Evolutionary conservation across 805 yeast genomes (phyloP), one percentile per base, ranked within the genome.

Genomic region (Helenozyma rhizophorensis): DNA sequence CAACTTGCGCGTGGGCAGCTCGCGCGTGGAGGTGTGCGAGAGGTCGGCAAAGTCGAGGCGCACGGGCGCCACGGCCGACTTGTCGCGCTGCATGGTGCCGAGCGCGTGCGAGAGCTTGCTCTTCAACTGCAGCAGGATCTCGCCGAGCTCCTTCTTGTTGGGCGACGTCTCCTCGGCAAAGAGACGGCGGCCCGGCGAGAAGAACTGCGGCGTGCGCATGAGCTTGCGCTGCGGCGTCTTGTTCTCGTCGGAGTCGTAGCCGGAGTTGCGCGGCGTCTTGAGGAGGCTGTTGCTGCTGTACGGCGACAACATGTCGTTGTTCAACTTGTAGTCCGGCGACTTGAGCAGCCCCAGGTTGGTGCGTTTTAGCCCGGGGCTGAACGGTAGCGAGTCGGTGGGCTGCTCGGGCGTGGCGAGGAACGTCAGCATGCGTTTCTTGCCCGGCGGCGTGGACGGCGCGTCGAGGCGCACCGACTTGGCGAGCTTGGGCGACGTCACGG

Each of bases 361-460:
- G 16, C 70, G 43, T 36, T 65, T 65, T 30, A 58, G 41, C n/a
- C 63, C 53, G 4, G 72, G 72, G 9, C 67, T 56, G 33, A 61
- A 55, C 23, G 70, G 70, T 14, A 62, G 37, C 14, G 30, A 32
- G 21, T 51, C 54, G n/a, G 25, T 34, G 13, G 42, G 36, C 26
- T 58, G 64, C 21, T 65, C 70, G 1, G 71, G 70, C 3, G 70
- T 65, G 18, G 53, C 46, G 21, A 65, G 49, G 29, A 51, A 56
- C 8, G 56, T 53, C 34, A 63, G 56, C 11, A 56, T 39, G 17
- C 66, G 45, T 28, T 51, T 51, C 9, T 43, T 21, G 32, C 43
- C 30, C 25, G 54, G 37, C 14, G 60, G 61, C 9, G 61, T 68
- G 10, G 62, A 56, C 12, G 53, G 34, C 9, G 65, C 62, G 10